A percentile compares a stretch with the other conserved stretches of the same genome.
phyloP scores from a whole-genome alignment of 1,284 basidiomycete species.

The Boletus mariae region DNA sequence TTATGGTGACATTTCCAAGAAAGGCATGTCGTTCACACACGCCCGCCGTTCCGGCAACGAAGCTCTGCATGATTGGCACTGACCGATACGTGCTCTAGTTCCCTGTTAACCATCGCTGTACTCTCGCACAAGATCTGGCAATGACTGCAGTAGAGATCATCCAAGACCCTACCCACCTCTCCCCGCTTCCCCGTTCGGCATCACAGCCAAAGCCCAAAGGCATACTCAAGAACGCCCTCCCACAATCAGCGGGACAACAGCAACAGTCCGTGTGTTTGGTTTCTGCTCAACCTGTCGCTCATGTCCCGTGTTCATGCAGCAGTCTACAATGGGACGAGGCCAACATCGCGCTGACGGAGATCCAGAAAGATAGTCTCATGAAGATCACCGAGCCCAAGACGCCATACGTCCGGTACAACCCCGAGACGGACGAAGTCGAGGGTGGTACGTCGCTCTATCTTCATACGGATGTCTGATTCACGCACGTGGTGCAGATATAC shows the following conservation, averaged over 20 bases:
- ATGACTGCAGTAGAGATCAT: conserved; percentile 40
- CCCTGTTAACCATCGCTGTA: too few species aligned
- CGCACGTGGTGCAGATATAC: conserved; percentile 53
- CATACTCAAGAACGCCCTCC: conserved; percentile 75
- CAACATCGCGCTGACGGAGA: conserved; percentile 86
- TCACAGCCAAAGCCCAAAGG: conserved; percentile 74
- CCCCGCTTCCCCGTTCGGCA: conserved; percentile 49
- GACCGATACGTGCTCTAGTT: conserved; percentile 1
- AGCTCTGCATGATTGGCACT: conserved; percentile 2
- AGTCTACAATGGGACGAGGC: conserved; percentile 88
- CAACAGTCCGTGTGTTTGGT: conserved; percentile 40
- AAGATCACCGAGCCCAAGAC: conserved; percentile 97
- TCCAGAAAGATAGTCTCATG: conserved; percentile 91
- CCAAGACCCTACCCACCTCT: conserved; percentile 38
- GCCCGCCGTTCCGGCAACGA: conserved; percentile 2
- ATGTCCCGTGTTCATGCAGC: conserved; percentile 25
- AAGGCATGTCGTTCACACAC: conserved; percentile 29
- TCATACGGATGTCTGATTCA: not conserved
- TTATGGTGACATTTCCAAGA: conserved; percentile 2
- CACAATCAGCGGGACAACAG: conserved; percentile 38
- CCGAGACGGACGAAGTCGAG: conserved; percentile 79
- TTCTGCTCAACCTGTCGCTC: not conserved
- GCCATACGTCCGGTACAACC: conserved; percentile 89
- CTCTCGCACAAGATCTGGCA: not conserved
- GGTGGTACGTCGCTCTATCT: conserved; percentile 46